phyloP scores from a whole-genome alignment of 192 early-diverging fungal genomes.

The Coemansia aciculifera region DNA sequence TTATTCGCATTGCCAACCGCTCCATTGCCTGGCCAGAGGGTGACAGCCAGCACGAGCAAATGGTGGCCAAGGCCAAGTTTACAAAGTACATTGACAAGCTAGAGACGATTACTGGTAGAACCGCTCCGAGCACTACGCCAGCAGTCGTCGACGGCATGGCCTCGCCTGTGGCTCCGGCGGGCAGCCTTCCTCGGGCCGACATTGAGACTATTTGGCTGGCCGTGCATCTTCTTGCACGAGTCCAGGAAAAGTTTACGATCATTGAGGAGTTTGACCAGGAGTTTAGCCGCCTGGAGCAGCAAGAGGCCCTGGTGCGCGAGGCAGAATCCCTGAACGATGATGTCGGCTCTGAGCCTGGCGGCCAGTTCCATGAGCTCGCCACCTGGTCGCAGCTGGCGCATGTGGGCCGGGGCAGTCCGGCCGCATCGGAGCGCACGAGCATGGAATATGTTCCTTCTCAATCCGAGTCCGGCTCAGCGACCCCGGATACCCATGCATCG shows the following conservation, averaged over 20 bases:
- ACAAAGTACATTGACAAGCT: slow-evolving; percentile 54
- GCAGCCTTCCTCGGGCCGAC: slow-evolving; percentile 41
- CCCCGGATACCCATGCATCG: slow-evolving; percentile 24
- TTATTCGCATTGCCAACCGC: slow-evolving; percentile 47
- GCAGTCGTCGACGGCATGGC: neutral
- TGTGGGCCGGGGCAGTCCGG: slow-evolving; percentile 32
- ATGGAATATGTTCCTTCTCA: slow-evolving; percentile 43
- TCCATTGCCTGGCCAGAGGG: slow-evolving; percentile 48
- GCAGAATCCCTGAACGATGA: slow-evolving; percentile 31
- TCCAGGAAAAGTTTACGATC: slow-evolving; percentile 45
- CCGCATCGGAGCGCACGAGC: slow-evolving; percentile 46
- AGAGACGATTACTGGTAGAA: slow-evolving; percentile 27
- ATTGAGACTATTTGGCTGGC: slow-evolving; percentile 57
- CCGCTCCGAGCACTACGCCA: slow-evolving; percentile 1
- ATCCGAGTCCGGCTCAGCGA: slow-evolving; percentile 49
- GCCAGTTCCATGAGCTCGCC: slow-evolving; percentile 28
- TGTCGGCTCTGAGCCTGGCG: neutral
- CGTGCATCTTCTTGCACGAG: slow-evolving; percentile 42
- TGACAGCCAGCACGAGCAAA: slow-evolving; percentile 53
- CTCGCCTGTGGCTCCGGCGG: neutral
- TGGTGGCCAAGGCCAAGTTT: slow-evolving; percentile 48
- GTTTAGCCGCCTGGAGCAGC: slow-evolving; percentile 49
- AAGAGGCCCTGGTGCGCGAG: slow-evolving; percentile 47
- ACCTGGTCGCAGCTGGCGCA: slow-evolving; percentile 55
- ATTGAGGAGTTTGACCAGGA: slow-evolving; percentile 54